Base-by-base conservation (phyloP, 73 alveolate genomes). In the Urostyla sp. region DNA sequence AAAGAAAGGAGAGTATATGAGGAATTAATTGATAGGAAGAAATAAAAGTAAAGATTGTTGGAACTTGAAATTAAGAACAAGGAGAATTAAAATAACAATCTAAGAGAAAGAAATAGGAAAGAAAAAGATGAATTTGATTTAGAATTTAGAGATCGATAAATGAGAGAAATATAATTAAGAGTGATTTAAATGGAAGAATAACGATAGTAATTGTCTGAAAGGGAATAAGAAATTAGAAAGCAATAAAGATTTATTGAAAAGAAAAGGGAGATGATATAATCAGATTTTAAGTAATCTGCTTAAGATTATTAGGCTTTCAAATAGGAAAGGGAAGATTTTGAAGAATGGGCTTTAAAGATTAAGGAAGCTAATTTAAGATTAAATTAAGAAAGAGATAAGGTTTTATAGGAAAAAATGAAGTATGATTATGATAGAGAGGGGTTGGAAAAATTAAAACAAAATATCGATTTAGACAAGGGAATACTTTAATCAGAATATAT, bases 341-440 rank as follows among this genome's bases (percentile, higher is more conserved):
- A 69, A 5, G 83, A 69, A 37, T 69, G 83, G 83, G 83, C 83
- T 69, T 10, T 20, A 5, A 69, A 69, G 36, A 46, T 69, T 30
- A 46, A 31, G 83, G 83, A 69, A 3, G 49, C 83, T 27, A 46
- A 67, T 34, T 10, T 69, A 1, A 69, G 69, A 48, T 27, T 69
- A 8, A 69, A 51, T 23, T 67, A 69, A 4, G 83, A 69, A 40
- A n/a, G 83, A 30, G 83, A 69, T 15, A 48, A 27, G 53, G 83
- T 69, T 3, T 31, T 69, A 23, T 23, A 37, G 6, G 83, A 69
- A 31, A 69, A 69, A 36, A 38, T 31, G 18, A 24, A 24, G 5
- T 69, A 69, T 30, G 83, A 69, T 3, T 69, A n/a, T 23, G 83
- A 69, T 5, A 69, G 83, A 49, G 83, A 69, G 34, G 34, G 49